A percentile compares a stretch with the other conserved stretches of the same genome.
phyloP scores from a whole-genome alignment of 2,329 filamentous ascomycete species.

The Talaromyces piceae region DNA sequence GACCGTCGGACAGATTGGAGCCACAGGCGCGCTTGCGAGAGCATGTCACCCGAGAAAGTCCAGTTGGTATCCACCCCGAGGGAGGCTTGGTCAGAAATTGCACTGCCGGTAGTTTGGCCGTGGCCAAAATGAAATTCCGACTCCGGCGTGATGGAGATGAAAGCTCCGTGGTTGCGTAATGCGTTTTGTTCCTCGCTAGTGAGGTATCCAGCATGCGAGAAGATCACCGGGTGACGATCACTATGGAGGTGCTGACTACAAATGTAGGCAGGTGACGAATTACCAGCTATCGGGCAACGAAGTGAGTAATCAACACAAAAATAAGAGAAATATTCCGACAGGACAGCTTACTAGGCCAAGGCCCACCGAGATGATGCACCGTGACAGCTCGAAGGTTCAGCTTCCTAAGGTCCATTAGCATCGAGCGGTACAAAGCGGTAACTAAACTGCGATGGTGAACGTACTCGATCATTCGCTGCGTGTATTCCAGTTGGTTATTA shows the following conservation, averaged over 20 bases:
- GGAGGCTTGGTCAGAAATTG: conserved; percentile 44
- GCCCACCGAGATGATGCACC: conserved; percentile 37
- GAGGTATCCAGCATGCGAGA: neutral
- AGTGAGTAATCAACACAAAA: neutral
- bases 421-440: neutral
- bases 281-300: neutral
- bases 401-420: neutral
- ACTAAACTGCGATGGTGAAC: neutral
- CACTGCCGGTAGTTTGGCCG: conserved; percentile 37
- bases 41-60: conserved; percentile 45
- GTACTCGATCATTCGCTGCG: neutral
- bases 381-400: conserved; percentile 2
- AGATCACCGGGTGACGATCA: neutral
- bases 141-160: conserved; percentile 52
- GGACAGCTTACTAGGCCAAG: conserved; percentile 34
- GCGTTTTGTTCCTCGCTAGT: conserved; percentile 25
- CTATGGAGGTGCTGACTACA: neutral
- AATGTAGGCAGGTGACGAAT: neutral
- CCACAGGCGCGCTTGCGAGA: conserved; percentile 50
- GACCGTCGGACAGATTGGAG: conserved; percentile 31
- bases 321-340: neutral
- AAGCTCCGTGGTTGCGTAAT: conserved; percentile 45
- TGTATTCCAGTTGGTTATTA: neutral
- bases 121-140: conserved; percentile 55
- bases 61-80: conserved; percentile 51